Conservation (phyloP, 768 basidiomycete genomes). For the Mycena kentingensis region DNA sequence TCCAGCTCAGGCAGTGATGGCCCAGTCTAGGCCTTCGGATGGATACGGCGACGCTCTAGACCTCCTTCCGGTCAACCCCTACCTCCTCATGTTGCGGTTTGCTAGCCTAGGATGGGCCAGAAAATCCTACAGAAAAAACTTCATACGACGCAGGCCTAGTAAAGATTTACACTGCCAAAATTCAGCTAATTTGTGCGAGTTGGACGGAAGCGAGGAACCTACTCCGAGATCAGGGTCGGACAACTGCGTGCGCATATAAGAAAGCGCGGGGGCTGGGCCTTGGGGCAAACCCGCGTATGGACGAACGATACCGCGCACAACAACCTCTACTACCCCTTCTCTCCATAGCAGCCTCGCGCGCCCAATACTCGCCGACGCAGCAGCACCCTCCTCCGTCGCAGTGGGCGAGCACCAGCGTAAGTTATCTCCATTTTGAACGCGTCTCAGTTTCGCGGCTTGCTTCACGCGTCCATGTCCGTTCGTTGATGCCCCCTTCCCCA, state of each 20-base stretch:
- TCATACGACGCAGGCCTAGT: background rate
- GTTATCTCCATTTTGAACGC: slow-evolving; percentile 13
- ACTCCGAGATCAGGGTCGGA: background rate
- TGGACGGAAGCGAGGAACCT: background rate
- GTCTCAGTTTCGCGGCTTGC: slow-evolving; percentile 11
- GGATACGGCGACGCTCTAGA: background rate
- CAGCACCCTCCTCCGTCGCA: no score
- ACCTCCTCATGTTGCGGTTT: no score
- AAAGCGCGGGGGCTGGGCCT: slow-evolving; percentile 19
- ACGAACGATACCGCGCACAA: slow-evolving; percentile 20
- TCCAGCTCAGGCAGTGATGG: no score
- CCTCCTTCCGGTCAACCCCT: no score
- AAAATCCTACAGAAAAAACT: background rate
- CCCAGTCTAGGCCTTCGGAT: background rate
- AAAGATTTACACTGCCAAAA: background rate
- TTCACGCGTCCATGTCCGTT: slow-evolving; percentile 10
- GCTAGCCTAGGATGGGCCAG: no score
- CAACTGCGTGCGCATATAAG: slow-evolving; percentile 17
- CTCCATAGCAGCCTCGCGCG: slow-evolving; percentile 21
- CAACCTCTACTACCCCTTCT: slow-evolving; percentile 22
- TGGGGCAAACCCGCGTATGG: slow-evolving; percentile 10
- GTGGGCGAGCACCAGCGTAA: slow-evolving; percentile 21
- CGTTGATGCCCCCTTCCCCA: slow-evolving; percentile 16
- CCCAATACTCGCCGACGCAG: slow-evolving; percentile 19
- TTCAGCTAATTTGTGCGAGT: background rate